These are phyloP conservation scores for Aspergillus bertholletiae DNA, from an alignment of 495 filamentous ascomycete genomes.

Conservation along the genomic window DNA sequence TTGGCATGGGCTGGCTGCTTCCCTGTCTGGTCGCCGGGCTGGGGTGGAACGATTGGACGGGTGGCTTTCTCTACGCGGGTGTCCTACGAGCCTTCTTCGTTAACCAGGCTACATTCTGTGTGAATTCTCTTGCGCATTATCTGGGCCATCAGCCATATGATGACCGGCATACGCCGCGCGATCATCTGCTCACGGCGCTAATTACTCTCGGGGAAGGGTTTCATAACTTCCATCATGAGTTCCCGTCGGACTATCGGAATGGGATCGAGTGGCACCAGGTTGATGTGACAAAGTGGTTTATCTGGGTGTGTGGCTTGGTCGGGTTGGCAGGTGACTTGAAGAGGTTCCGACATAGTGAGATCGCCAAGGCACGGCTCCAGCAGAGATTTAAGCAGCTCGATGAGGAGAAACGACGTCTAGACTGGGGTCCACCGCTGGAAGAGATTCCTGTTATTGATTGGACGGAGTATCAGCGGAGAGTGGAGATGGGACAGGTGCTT, in stretches of 20 bases:
- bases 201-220: constrained; percentile 97
- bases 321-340: constrained; percentile 94
- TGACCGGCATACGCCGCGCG: constrained; percentile 95
- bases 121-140: constrained; percentile 99
- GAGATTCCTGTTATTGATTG: constrained; percentile 94
- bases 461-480: constrained; percentile 88
- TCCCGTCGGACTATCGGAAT: constrained; percentile 98
- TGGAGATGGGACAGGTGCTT: constrained; percentile 82
- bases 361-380: constrained; percentile 97
- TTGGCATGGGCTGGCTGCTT: constrained; percentile 82
- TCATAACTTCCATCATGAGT: constrained; percentile 99
- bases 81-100: constrained; percentile 98
- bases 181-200: constrained; percentile 92
- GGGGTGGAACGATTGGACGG: constrained; percentile 84
- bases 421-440: constrained; percentile 95
- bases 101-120: constrained; percentile 98
- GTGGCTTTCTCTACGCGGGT: constrained; percentile 91
- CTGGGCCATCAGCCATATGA: constrained; percentile 98
- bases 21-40: constrained; percentile 82
- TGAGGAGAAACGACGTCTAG: constrained; percentile 98
- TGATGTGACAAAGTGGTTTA: constrained; percentile 97
- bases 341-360: constrained; percentile 96
- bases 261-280: constrained; percentile 98
- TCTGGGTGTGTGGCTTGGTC: constrained; percentile 90
- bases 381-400: no score